Conservation (phyloP, 106 monocot genomes). For the Allium cepa region DNA sequence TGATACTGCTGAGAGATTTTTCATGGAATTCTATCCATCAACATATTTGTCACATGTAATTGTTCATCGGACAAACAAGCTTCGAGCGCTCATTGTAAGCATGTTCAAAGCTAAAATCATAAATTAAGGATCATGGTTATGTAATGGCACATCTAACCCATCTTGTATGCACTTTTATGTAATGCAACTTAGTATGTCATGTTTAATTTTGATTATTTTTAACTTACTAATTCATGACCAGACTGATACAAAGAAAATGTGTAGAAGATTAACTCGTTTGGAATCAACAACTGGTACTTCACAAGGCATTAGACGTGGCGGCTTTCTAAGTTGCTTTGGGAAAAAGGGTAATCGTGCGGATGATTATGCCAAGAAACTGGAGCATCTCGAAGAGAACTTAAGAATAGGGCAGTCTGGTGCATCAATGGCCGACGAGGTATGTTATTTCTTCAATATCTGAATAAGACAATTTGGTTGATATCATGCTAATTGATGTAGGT, state of each 20-base stretch:
- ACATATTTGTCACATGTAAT: slow-evolving; percentile 68
- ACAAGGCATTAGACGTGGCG: slow-evolving; percentile 12
- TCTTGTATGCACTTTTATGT: too few relatives aligned
- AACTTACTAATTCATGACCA: slow-evolving; percentile 10
- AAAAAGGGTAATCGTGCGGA: slow-evolving; percentile 29
- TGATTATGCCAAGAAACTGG: slow-evolving; percentile 54
- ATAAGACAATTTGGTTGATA: too few relatives aligned
- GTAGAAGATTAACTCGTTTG: slow-evolving; percentile 45
- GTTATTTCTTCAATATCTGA: too few relatives aligned
- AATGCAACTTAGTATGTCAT: too few relatives aligned
- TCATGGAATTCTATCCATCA: slow-evolving; percentile 74
- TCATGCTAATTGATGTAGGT: too few relatives aligned
- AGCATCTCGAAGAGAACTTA: slow-evolving; percentile 75
- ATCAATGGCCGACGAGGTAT: slow-evolving; percentile 44
- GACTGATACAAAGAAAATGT: slow-evolving; percentile 62
- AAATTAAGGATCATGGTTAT: not conserved
- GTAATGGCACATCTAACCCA: not conserved
- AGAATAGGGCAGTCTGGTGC: slow-evolving; percentile 54
- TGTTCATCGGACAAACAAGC: slow-evolving; percentile 66
- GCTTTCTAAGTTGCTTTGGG: slow-evolving; percentile 43
- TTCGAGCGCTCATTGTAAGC: slow-evolving; percentile 79
- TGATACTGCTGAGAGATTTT: slow-evolving; percentile 63
- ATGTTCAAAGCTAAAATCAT: not conserved
- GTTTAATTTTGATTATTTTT: slow-evolving; percentile 4
- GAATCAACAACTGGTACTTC: slow-evolving; percentile 30